Base-by-base conservation (phyloP, 768 basidiomycete species). In the Kwoniella dejecticola region DNA sequence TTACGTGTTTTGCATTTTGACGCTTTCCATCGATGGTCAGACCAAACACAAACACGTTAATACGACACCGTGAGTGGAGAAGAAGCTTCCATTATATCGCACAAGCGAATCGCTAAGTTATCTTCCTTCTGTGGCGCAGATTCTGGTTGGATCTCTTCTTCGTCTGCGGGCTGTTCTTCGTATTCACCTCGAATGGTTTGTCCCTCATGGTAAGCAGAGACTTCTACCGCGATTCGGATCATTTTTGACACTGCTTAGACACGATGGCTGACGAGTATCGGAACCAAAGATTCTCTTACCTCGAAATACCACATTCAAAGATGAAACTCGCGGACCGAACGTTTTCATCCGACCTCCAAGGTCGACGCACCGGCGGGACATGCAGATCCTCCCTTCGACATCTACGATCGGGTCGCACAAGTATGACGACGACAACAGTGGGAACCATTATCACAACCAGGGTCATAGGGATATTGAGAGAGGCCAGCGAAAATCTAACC, bases 231-330 rank as follows among this genome's bases (percentile, higher is more conserved):
- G 15, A 29, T 33, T 41, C 47, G 46, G n/a, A n/a, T n/a, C n/a
- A n/a, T n/a, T n/a, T n/a, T n/a, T n/a, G n/a, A n/a, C n/a, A n/a
- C n/a, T n/a, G n/a, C n/a, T n/a, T n/a, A n/a, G n/a, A n/a, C n/a
- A n/a, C n/a, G n/a, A n/a, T n/a, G n/a, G n/a, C n/a, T n/a, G n/a
- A n/a, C n/a, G n/a, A n/a, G n/a, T n/a, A n/a, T 29, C 40, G 21
- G 42, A 45, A 21, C 11, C 33, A 36, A 58, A 73, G 72, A 69
- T 75, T 58, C 60, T 75, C 12, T 64, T 75, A 23, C 73, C 73
- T 17, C 59, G 69, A 42, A 66, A 52, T 27, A 62, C 66, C 52
- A 13, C 42, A 5, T 26, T 38, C 4, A 64, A 68, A 58, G 64
- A 64, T 10, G 59, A 62, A 12, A 40, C 49, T 12, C 15, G 15